Conservation (phyloP, 176 grass and related monocot species). For the Avena eriantha region DNA sequence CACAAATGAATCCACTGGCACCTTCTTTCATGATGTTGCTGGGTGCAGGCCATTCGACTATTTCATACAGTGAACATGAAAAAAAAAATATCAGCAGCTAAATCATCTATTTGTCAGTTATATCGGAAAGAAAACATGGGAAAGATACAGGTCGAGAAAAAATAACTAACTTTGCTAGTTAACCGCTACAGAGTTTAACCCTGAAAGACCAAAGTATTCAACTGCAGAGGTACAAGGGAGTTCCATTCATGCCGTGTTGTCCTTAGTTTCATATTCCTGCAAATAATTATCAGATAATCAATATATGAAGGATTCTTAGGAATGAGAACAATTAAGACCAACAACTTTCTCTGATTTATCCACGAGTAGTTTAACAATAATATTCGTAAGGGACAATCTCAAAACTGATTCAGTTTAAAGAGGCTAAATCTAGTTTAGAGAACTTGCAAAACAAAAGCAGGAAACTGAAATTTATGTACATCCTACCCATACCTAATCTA, state of each 20-base stretch:
- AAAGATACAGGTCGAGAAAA: too few relatives aligned
- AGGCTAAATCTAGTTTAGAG: background rate
- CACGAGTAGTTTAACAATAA: slow-evolving; percentile 7
- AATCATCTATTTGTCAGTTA: too few relatives aligned
- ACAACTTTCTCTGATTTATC: slow-evolving; percentile 19
- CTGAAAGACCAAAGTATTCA: slow-evolving; percentile 5
- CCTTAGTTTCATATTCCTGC: slow-evolving; percentile 84
- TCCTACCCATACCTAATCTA: too few relatives aligned
- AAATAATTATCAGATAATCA: slow-evolving; percentile 26
- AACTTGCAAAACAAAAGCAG: background rate
- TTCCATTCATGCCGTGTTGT: slow-evolving; percentile 86
- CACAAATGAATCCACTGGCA: too few relatives aligned
- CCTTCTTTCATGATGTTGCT: too few relatives aligned
- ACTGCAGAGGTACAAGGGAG: slow-evolving; percentile 76
- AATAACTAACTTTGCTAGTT: too few relatives aligned
- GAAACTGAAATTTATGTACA: too few relatives aligned
- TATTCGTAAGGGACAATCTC: background rate
- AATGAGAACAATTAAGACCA: slow-evolving; percentile 2
- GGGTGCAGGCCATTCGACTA: too few relatives aligned
- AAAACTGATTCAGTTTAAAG: slow-evolving; percentile 12
- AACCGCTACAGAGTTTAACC: too few relatives aligned
- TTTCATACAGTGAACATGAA: too few relatives aligned
- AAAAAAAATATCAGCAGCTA: too few relatives aligned
- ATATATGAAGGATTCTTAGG: slow-evolving; percentile 28
- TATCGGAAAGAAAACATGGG: too few relatives aligned